Evolutionary conservation across 495 filamentous ascomycete genomes (phyloP).

Genomic region (Antarctomyces pellizariae): DNA sequence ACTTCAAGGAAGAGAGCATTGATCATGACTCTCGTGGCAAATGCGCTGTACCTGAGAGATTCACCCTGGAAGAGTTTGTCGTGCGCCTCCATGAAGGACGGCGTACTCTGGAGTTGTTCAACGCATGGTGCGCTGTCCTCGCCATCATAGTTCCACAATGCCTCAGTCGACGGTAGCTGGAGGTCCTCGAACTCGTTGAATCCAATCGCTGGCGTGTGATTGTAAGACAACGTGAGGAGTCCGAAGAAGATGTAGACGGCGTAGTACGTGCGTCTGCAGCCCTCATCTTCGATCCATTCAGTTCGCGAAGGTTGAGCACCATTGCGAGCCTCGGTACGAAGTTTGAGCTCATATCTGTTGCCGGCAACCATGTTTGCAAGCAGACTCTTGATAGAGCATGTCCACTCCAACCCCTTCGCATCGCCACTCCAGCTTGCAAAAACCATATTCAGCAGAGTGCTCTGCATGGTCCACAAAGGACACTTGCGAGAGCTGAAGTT

Average conservation of each 20-base stretch:
- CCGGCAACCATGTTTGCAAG: conserved; percentile 97
- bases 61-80: conserved; percentile 89
- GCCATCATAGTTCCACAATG: conserved; percentile 73
- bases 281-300: conserved; percentile 94
- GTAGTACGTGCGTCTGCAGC: conserved; percentile 89
- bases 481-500: conserved; percentile 98
- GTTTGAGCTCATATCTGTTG: conserved; percentile 86
- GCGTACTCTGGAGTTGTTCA: conserved; percentile 44
- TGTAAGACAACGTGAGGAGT: conserved; percentile 84
- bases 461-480: conserved; percentile 93
- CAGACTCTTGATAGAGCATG: conserved; percentile 92
- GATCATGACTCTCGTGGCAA: conserved; percentile 95
- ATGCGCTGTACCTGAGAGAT: conserved; percentile 79
- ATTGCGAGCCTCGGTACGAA: conserved; percentile 72
- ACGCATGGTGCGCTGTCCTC: conserved; percentile 65
- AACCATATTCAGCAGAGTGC: conserved; percentile 89
- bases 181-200: conserved; percentile 95
- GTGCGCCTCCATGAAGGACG: conserved; percentile 81
- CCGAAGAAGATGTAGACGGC: conserved; percentile 99
- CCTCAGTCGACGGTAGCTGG: conserved; percentile 80
- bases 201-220: conserved; percentile 90
- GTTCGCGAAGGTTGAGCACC: conserved; percentile 51
- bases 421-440: conserved; percentile 99
- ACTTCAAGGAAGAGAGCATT: conserved; percentile 96
- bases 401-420: conserved; percentile 93